phyloP scores from a whole-genome alignment of 1,284 basidiomycete species.

The Naganishia cerealis region DNA sequence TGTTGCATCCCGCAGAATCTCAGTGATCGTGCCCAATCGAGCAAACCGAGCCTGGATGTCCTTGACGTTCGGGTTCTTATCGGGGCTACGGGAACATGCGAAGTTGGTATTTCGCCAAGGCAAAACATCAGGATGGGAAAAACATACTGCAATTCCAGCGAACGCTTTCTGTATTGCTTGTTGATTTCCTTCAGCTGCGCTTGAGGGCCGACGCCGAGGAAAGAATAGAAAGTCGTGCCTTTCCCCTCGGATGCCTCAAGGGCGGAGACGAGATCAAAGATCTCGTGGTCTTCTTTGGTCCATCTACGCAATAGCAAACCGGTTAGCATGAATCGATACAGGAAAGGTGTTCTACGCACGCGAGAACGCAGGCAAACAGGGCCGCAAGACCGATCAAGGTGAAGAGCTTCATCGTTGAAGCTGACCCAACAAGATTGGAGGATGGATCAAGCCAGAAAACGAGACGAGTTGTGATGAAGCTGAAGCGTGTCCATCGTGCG shows the following conservation, averaged over 20 bases:
- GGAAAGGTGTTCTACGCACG: background rate
- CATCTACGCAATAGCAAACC: conserved; percentile 4
- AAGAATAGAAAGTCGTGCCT: conserved; percentile 85
- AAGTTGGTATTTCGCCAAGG: background rate
- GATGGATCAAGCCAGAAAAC: background rate
- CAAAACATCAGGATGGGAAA: background rate
- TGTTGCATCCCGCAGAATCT: conserved; percentile 74
- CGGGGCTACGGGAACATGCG: conserved; percentile 64
- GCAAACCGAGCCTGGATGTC: conserved; percentile 81
- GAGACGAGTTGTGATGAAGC: background rate
- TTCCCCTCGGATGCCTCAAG: conserved; percentile 79
- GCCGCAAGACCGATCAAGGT: conserved; percentile 6
- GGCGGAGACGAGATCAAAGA: conserved; percentile 88
- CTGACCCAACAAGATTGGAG: background rate
- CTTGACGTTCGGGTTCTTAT: conserved; percentile 83
- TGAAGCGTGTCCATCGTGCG: too few species aligned
- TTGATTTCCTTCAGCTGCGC: conserved; percentile 72
- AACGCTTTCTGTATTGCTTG: conserved; percentile 85
- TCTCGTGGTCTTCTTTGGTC: conserved; percentile 70
- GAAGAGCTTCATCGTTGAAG: conserved; percentile 12
- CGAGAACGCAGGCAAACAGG: conserved; percentile 13
- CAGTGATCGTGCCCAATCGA: conserved; percentile 77
- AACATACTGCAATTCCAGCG: conserved; percentile 78
- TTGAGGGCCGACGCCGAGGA: conserved; percentile 69
- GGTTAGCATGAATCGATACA: background rate